Evolutionary conservation across 768 basidiomycete species (phyloP).

Genomic region (Hygrophoropsis aurantiaca): DNA sequence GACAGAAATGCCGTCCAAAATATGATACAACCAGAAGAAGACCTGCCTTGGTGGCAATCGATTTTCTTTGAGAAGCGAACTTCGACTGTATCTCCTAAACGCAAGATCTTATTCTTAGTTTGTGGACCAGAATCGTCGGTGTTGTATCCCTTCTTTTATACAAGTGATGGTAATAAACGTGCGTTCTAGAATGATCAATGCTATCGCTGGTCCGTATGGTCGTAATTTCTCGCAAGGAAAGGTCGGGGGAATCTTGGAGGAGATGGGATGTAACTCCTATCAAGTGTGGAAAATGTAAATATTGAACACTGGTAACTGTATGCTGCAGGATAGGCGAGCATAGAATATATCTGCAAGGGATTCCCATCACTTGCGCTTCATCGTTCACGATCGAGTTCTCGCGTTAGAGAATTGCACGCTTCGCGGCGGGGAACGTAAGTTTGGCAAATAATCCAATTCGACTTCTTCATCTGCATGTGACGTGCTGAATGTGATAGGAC

Average conservation of each 20-base stretch:
- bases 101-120: conserved; percentile 64
- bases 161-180: conserved; percentile 2
- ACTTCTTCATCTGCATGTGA: neutral
- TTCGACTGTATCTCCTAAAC: conserved; percentile 20
- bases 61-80: conserved; percentile 15
- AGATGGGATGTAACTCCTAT: conserved; percentile 57
- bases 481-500: neutral
- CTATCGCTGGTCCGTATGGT: conserved; percentile 76
- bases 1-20: conserved; percentile 46
- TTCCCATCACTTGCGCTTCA: too few species aligned
- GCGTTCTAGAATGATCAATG: conserved; percentile 63
- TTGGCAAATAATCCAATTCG: neutral
- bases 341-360: too few species aligned
- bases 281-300: conserved; percentile 70
- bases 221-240: conserved; percentile 74
- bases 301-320: neutral
- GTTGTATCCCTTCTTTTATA: neutral
- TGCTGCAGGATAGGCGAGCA: neutral
- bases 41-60: conserved; percentile 29
- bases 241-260: conserved; percentile 64
- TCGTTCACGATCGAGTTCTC: too few species aligned
- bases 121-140: conserved; percentile 76
- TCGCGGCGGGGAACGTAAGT: neutral
- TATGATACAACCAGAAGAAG: conserved; percentile 33
- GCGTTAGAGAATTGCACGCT: neutral